Conservation (phyloP, 1,139 yeast genomes). For the Blastobotrys apis region DNA sequence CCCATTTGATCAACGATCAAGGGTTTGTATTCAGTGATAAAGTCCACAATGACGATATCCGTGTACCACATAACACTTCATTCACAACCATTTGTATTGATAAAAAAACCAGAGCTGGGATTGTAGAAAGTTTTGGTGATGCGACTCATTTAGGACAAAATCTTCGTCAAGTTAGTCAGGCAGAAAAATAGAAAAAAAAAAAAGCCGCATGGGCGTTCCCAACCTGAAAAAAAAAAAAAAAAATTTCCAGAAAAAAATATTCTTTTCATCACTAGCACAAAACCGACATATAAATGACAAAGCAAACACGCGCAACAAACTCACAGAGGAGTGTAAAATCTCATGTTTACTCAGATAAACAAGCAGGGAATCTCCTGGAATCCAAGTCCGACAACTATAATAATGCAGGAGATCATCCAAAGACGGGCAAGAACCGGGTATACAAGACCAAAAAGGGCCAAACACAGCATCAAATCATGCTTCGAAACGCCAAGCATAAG, state of each 20-base stretch:
- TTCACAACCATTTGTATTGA: slow-evolving; percentile 54
- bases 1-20: slow-evolving; percentile 42
- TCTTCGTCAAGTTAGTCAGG: slow-evolving; percentile 19
- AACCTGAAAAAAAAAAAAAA: not conserved
- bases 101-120: slow-evolving; percentile 17
- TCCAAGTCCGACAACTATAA: slow-evolving; percentile 25
- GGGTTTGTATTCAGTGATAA: slow-evolving; percentile 39
- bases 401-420: slow-evolving; percentile 22
- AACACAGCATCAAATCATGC: slow-evolving; percentile 14
- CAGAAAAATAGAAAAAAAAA: slow-evolving; percentile 7
- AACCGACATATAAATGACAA: slow-evolving; percentile 21
- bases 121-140: slow-evolving; percentile 26
- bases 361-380: slow-evolving; percentile 27
- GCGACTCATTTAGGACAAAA: slow-evolving; percentile 21
- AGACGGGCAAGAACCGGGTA: slow-evolving; percentile 21
- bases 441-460: slow-evolving; percentile 21
- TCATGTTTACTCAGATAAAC: slow-evolving; percentile 24
- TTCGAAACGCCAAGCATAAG: slow-evolving; percentile 25
- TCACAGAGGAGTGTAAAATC: slow-evolving; percentile 24
- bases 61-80: slow-evolving; percentile 70
- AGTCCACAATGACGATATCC: slow-evolving; percentile 43
- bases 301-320: slow-evolving; percentile 19
- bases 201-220: too few relatives aligned
- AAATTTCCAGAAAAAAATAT: slow-evolving; percentile 1
- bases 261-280: not conserved